Conservation (phyloP, 169 alveolate genomes). For the Cryptosporidium felis region DNA sequence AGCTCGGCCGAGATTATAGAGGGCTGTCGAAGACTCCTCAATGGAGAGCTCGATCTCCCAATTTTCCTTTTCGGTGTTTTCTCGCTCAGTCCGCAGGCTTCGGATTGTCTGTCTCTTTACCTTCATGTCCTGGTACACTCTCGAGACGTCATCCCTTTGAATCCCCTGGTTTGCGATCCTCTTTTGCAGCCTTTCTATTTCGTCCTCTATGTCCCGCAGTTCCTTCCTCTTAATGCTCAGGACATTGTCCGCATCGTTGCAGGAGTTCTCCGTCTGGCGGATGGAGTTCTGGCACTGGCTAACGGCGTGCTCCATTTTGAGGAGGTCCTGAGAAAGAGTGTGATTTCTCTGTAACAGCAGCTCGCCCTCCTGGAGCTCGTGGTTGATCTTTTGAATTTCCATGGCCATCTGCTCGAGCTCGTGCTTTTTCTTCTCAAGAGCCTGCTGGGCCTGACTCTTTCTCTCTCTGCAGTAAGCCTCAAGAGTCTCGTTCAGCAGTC, state of each 20-base stretch:
- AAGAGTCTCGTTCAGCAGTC: slow-evolving; percentile 38
- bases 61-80: slow-evolving; percentile 62
- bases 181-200: slow-evolving; percentile 50
- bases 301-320: slow-evolving; percentile 67
- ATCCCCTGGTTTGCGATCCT: slow-evolving; percentile 63
- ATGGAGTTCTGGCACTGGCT: slow-evolving; percentile 51
- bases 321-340: slow-evolving; percentile 54
- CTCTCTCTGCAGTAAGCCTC: slow-evolving; percentile 71
- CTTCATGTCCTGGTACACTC: slow-evolving; percentile 69
- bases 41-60: slow-evolving; percentile 56
- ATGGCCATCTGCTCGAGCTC: slow-evolving; percentile 65
- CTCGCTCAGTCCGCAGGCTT: slow-evolving; percentile 37
- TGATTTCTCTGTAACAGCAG: slow-evolving; percentile 47
- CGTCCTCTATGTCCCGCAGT: slow-evolving; percentile 48
- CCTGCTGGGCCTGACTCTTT: slow-evolving; percentile 65
- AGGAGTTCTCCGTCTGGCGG: slow-evolving; percentile 45
- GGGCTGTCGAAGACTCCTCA: slow-evolving; percentile 38
- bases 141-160: slow-evolving; percentile 66
- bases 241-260: slow-evolving; percentile 45
- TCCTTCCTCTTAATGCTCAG: slow-evolving; percentile 36
- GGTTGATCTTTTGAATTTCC: slow-evolving; percentile 63
- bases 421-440: slow-evolving; percentile 56
- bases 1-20: slow-evolving; percentile 28
- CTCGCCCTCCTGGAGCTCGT: slow-evolving; percentile 65
- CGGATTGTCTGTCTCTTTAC: slow-evolving; percentile 58